Evolutionary conservation across 176 grass and related monocot species (phyloP), one percentile per base, ranked within the genome.

Genomic region (Avena eriantha): DNA sequence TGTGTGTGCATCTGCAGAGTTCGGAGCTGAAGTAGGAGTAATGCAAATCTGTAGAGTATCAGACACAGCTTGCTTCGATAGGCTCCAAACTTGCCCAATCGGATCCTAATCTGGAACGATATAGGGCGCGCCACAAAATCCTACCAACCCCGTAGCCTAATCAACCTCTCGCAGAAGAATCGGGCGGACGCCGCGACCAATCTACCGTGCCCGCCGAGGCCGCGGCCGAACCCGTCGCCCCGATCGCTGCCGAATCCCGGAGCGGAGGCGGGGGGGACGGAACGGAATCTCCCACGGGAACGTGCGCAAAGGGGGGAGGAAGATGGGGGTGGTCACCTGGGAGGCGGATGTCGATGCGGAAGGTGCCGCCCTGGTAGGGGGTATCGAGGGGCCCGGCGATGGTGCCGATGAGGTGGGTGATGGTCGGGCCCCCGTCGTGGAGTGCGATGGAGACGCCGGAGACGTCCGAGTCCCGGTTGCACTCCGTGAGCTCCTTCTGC

Each of bases 401-500:
- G 72, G 94, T 91, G 78, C 97, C 97, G 81, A 77, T 86, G 80
- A 99, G 97, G 87, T 94, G 97, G 67, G 87, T 82, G 60, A 99
- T 91, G 90, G 79, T 92, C 92, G 78, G 69, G 65, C 93, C 97
- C 33, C 92, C 97, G 65, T 97, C 94, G 64, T 76, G 84, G 76
- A 97, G 92, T 67, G 83, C 73, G 83, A 99, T 97, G 87, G 87
- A 93, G 53, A 99, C 97, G 13, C 97, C 94, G 7, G 97, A 97
- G 69, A 94, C 76, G 76, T 89, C 67, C 66, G 47, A 78, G 85
- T 96, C 97, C 47, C 94, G 84, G 80, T 94, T 96, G 89, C 97
- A 99, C 94, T 96, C 94, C 26, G 80, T 83, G 48, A 99, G 87
- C 89, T 99, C 97, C 94, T 96, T 99, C 94, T 99, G 97, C 83